phyloP scores from a whole-genome alignment of 2,329 filamentous ascomycete species.

The Orbilia ellipsospora region DNA sequence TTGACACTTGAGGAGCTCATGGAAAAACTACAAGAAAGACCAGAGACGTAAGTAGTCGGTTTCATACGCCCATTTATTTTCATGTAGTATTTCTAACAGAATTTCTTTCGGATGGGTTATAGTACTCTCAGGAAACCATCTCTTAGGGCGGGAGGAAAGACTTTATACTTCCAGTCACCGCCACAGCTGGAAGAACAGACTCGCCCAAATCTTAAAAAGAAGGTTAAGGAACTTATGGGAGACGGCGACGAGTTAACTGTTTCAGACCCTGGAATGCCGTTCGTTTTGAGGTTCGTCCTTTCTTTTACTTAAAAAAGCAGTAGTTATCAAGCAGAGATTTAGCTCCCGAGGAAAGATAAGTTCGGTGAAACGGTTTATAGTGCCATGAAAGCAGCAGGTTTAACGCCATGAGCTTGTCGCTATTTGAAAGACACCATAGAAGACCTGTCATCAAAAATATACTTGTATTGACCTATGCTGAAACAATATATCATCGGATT shows the following conservation, averaged over 20 bases:
- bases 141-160: conserved; percentile 81
- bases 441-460: too few species aligned
- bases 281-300: conserved; percentile 58
- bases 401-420: too few species aligned
- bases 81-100: too few species aligned
- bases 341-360: too few species aligned
- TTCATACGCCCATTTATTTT: too few species aligned
- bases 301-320: conserved; percentile 46
- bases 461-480: too few species aligned
- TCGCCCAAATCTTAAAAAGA: conserved; percentile 81
- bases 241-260: conserved; percentile 91
- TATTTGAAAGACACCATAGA: too few species aligned
- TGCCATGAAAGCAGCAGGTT: too few species aligned
- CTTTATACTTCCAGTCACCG: conserved; percentile 88
- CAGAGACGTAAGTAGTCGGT: conserved; percentile 72
- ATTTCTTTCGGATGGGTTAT: conserved; percentile 1
- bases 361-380: too few species aligned
- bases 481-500: too few species aligned
- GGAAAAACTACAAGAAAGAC: conserved; percentile 81
- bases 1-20: conserved; percentile 84
- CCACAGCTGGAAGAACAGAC: conserved; percentile 85
- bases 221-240: conserved; percentile 78
- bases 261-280: conserved; percentile 59
- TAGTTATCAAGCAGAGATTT: not conserved
- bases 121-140: conserved; percentile 82